Evolutionary conservation across 805 yeast species (phyloP).

Genomic region (fission yeast (Schizosaccharomyces pombe)): DNA sequence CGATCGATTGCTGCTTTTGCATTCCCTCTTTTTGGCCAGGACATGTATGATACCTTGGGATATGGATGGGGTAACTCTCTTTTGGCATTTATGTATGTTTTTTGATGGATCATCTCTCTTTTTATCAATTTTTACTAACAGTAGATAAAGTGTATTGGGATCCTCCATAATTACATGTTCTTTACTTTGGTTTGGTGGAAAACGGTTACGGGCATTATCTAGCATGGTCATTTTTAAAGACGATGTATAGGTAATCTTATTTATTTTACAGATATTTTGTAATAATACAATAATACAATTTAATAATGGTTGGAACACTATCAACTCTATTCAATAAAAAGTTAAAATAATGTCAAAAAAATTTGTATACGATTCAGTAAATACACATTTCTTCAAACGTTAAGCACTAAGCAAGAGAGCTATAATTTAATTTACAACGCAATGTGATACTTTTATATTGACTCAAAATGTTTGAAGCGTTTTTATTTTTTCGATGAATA

Average conservation of each 20-base stretch:
- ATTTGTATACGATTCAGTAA: too few relatives aligned
- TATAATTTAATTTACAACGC: too few relatives aligned
- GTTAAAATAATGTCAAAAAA: too few relatives aligned
- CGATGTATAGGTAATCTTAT: not conserved
- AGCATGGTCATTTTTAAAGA: not conserved
- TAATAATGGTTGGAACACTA: too few relatives aligned
- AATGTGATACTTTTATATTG: too few relatives aligned
- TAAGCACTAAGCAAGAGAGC: too few relatives aligned
- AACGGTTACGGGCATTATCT: not conserved
- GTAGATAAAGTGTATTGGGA: not conserved
- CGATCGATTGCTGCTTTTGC: constrained; percentile 45
- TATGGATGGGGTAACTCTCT: constrained; percentile 19
- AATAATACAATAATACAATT: too few relatives aligned
- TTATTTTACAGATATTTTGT: too few relatives aligned
- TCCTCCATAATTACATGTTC: not conserved
- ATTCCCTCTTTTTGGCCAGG: constrained; percentile 39
- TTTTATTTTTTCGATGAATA: too few relatives aligned
- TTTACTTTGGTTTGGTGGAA: not conserved
- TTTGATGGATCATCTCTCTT: not conserved
- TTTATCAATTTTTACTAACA: not conserved
- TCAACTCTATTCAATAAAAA: too few relatives aligned
- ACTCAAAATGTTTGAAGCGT: too few relatives aligned
- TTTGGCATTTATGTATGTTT: constrained; percentile 25
- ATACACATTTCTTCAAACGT: too few relatives aligned
- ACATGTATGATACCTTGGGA: constrained; percentile 16